phyloP scores from a whole-genome alignment of 164 flowering plant species.

The Magnolia kwangsiensis region DNA sequence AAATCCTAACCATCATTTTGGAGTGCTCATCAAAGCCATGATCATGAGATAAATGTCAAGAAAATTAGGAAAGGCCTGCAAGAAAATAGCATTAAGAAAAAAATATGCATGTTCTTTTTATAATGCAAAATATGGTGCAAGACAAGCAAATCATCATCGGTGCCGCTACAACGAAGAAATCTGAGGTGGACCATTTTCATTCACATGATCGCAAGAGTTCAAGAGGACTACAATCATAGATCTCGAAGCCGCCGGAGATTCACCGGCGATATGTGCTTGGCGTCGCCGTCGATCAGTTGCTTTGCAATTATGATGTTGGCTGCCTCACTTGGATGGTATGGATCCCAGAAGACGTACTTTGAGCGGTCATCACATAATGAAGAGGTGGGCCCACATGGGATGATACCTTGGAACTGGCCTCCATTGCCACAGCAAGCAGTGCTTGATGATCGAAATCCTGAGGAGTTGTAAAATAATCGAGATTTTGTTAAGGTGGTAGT shows the following conservation, averaged over 20 bases:
- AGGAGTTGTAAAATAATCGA: not conserved
- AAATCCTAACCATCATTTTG: no score
- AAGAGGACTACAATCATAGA: conserved; percentile 15
- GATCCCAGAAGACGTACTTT: conserved; percentile 92
- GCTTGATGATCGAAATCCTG: conserved; percentile 70
- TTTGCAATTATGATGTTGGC: conserved; percentile 80
- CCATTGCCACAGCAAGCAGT: conserved; percentile 91
- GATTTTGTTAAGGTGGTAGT: no score
- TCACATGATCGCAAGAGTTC: not conserved
- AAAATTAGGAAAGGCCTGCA: no score
- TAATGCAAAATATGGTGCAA: not conserved
- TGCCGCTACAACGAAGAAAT: no score
- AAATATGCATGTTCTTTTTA: no score
- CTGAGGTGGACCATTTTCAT: no score
- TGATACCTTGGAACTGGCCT: conserved; percentile 78
- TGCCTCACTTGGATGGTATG: conserved; percentile 97
- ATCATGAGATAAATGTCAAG: no score
- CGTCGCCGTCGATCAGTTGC: conserved; percentile 65
- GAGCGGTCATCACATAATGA: conserved; percentile 61
- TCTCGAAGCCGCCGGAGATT: conserved; percentile 77
- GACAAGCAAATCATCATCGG: no score
- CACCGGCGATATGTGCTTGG: conserved; percentile 57
- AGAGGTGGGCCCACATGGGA: conserved; percentile 87
- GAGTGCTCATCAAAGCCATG: no score
- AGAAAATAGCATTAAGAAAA: no score